Evolutionary conservation across 2,329 filamentous ascomycete species (phyloP).

Genomic region (Blastomyces emzantsi): DNA sequence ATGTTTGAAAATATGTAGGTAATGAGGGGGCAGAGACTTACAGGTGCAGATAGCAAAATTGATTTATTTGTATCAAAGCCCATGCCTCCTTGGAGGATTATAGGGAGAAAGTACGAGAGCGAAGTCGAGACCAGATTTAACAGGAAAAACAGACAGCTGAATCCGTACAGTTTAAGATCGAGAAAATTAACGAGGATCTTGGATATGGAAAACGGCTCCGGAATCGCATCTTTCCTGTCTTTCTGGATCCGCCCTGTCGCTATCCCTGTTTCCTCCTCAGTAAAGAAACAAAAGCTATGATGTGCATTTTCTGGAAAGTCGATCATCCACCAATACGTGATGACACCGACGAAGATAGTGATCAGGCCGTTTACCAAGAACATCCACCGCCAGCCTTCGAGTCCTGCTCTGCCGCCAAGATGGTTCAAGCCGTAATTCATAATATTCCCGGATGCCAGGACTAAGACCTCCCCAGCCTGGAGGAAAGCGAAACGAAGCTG

Average conservation of each 20-base stretch:
- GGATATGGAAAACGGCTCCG: slow-evolving; percentile 48
- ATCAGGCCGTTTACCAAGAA: slow-evolving; percentile 58
- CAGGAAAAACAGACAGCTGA: slow-evolving; percentile 56
- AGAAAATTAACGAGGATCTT: slow-evolving; percentile 49
- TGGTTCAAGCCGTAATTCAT: slow-evolving; percentile 62
- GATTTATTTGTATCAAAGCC: slow-evolving; percentile 45
- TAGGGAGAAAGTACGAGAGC: slow-evolving; percentile 58
- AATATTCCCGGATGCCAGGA: slow-evolving; percentile 57
- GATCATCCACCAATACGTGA: slow-evolving; percentile 62
- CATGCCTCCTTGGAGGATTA: slow-evolving; percentile 47
- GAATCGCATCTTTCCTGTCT: slow-evolving; percentile 52
- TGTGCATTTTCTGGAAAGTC: slow-evolving; percentile 57
- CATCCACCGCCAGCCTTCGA: slow-evolving; percentile 61
- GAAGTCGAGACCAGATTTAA: slow-evolving; percentile 58
- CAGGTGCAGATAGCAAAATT: slow-evolving; percentile 55
- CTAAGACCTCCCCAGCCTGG: slow-evolving; percentile 55
- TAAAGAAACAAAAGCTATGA: slow-evolving; percentile 50
- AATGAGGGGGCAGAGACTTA: slow-evolving; percentile 16
- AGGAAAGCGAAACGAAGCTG: slow-evolving; percentile 57
- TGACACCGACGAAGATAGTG: slow-evolving; percentile 48
- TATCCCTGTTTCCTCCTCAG: slow-evolving; percentile 46
- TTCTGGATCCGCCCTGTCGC: slow-evolving; percentile 50
- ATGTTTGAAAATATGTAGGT: neutral
- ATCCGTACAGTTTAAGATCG: slow-evolving; percentile 56
- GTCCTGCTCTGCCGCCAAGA: slow-evolving; percentile 46